phyloP scores from a whole-genome alignment of 805 yeast species.

The Schizosaccharomyces cryophilus region DNA sequence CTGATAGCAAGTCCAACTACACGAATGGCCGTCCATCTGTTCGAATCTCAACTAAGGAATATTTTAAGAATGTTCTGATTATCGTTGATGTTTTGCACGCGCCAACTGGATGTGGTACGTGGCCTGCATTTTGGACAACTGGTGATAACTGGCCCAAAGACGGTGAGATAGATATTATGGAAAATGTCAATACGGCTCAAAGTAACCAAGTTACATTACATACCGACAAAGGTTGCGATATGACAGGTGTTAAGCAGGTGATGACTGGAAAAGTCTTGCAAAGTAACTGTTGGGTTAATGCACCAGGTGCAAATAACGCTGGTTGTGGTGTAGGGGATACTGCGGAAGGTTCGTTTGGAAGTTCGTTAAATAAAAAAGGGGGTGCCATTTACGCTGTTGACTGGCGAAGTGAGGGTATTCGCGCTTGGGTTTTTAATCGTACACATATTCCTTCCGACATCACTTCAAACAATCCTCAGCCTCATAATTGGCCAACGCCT shows the following conservation, averaged over 20 bases:
- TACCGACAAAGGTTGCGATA: neutral
- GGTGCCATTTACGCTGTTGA: slow-evolving; percentile 1
- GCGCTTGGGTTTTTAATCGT: slow-evolving; percentile 1
- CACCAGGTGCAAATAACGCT: neutral
- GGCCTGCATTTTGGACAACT: slow-evolving; percentile 4
- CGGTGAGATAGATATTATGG: slow-evolving; percentile 3
- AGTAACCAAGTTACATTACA: neutral
- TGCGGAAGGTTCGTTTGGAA: neutral
- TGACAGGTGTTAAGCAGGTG: neutral
- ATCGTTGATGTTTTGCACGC: neutral
- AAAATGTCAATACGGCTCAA: neutral
- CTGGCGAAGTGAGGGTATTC: slow-evolving; percentile 1
- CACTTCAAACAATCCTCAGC: neutral
- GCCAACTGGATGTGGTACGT: slow-evolving; percentile 3
- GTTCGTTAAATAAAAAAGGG: neutral
- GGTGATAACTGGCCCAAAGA: slow-evolving; percentile 1
- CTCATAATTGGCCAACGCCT: neutral
- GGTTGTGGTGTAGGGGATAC: slow-evolving; percentile 1
- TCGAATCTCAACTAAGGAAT: neutral
- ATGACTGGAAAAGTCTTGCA: neutral
- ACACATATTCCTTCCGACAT: neutral
- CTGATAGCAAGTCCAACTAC: neutral
- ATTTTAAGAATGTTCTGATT: neutral
- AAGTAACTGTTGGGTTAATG: neutral
- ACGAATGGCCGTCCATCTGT: slow-evolving; percentile 1